Base-by-base conservation (phyloP, 768 basidiomycete species). In the Trametes coccinea region DNA sequence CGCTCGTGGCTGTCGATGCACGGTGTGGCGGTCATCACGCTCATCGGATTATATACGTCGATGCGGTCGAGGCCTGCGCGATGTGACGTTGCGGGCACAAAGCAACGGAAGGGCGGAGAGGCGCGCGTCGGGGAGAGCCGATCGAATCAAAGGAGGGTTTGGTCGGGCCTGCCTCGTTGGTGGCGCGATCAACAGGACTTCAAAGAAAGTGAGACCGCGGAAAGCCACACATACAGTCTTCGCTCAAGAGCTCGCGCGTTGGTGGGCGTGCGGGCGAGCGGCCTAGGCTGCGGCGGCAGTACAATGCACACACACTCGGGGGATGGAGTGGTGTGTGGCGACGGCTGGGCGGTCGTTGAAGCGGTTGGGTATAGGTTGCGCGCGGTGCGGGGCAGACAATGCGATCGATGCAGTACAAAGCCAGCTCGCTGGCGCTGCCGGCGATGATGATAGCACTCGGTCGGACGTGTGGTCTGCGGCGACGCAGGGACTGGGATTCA, bases 131-230 rank as follows among this genome's bases (percentile, higher is more conserved):
- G 48, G 34, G 34, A 37, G 34, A 11, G 46, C 17, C 40, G 49
- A 16, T 30, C 49, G 49, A 59, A 34, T 59, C 62, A 63, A 63
- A 63, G 57, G 48, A 59, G 37, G 43, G 50, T 22, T 56, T 41
- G 52, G 46, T 27, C 5, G 54, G 22, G 54, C 40, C 45, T 57
- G 45, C 56, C 37, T 53, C 45, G 53, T 22, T 37, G 46, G 56
- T 47, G 56, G 62, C 53, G 53, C 53, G 52, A 63, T 63, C 62
- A 59, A 59, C 53, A 58, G 17, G 33, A 29, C 52, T 48, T 58
- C 44, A 58, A 53, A 50, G 51, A 16, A 41, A 49, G 45, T 48
- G 56, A 55, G 37, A 47, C 48, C 50, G 54, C 31, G 52, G 47
- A 37, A 53, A 53, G 62, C 62, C 62, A 63, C 56, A 63, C 62